These are phyloP conservation scores for Cyclostephanos tholiformis DNA, from an alignment of 108 stramenopile genomes.

Conservation along the genomic window DNA sequence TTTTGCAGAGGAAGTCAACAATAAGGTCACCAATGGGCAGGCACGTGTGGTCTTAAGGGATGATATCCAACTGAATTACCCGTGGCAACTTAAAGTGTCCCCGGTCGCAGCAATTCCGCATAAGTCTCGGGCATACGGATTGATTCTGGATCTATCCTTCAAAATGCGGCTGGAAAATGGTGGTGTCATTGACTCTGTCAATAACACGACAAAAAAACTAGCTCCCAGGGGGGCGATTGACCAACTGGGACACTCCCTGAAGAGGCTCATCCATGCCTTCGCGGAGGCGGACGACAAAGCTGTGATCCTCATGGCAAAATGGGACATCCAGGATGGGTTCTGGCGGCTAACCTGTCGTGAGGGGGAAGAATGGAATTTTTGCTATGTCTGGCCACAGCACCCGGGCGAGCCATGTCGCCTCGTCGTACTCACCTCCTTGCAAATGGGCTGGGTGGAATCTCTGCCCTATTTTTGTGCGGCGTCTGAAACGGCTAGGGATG, in stretches of 20 bases:
- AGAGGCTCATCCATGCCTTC: constrained; percentile 4
- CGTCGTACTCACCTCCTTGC: too few relatives aligned
- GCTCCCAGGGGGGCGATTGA: constrained; percentile 4
- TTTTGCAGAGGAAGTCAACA: too few relatives aligned
- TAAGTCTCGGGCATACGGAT: too few relatives aligned
- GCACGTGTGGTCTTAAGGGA: not conserved
- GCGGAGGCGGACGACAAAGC: not conserved
- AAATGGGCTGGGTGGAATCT: too few relatives aligned
- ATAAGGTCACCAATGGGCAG: too few relatives aligned
- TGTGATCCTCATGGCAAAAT: too few relatives aligned
- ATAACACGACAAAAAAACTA: not conserved
- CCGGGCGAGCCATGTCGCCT: not conserved
- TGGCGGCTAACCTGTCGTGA: too few relatives aligned
- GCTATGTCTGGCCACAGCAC: not conserved
- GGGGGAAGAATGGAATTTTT: constrained; percentile 11
- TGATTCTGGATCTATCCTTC: not conserved
- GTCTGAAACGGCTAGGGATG: not conserved
- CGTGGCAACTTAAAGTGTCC: too few relatives aligned
- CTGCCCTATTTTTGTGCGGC: too few relatives aligned
- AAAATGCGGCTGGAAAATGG: not conserved
- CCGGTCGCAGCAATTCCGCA: too few relatives aligned
- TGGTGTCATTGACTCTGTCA: not conserved
- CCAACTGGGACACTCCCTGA: not conserved
- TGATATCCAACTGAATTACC: too few relatives aligned
- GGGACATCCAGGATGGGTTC: too few relatives aligned